Evolutionary conservation across 2,329 filamentous ascomycete species (phyloP).

Genomic region (Myotisia sp.): DNA sequence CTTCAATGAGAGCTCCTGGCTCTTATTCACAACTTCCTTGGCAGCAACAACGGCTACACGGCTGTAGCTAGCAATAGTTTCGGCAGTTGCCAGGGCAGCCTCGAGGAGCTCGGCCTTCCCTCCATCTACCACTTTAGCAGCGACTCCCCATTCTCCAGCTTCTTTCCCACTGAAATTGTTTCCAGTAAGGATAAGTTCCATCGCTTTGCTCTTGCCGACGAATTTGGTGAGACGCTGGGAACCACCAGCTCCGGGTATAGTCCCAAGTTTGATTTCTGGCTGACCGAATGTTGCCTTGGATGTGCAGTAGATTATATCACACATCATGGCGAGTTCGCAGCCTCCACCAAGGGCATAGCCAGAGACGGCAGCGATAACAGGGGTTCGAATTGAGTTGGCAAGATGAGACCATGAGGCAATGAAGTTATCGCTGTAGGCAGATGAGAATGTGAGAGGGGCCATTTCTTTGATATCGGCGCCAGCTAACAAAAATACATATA

Average conservation of each 20-base stretch:
- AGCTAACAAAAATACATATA: conserved; percentile 43
- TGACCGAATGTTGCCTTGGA: conserved; percentile 81
- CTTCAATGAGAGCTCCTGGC: conserved; percentile 71
- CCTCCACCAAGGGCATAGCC: conserved; percentile 90
- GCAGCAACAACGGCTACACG: conserved; percentile 74
- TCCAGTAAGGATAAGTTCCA: conserved; percentile 83
- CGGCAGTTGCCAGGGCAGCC: conserved; percentile 66
- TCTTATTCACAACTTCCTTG: conserved; percentile 99
- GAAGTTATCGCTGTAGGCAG: conserved; percentile 79
- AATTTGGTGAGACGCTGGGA: conserved; percentile 75
- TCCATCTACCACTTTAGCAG: conserved; percentile 60
- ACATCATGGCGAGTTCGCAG: conserved; percentile 96
- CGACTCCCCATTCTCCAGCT: conserved; percentile 81
- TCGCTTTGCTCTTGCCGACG: conserved; percentile 70
- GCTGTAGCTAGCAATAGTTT: conserved; percentile 76
- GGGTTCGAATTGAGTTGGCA: conserved; percentile 74
- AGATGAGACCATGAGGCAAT: conserved; percentile 90
- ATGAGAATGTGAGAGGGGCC: conserved; percentile 76
- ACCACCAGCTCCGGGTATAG: conserved; percentile 82
- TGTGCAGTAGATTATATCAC: conserved; percentile 85
- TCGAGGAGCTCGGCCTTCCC: conserved; percentile 70
- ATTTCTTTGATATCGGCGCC: conserved; percentile 99
- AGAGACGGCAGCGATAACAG: conserved; percentile 84
- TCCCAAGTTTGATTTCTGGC: conserved; percentile 90
- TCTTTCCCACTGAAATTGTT: conserved; percentile 70